Conservation (phyloP, 768 basidiomycete species). For the Kwoniella pini region DNA sequence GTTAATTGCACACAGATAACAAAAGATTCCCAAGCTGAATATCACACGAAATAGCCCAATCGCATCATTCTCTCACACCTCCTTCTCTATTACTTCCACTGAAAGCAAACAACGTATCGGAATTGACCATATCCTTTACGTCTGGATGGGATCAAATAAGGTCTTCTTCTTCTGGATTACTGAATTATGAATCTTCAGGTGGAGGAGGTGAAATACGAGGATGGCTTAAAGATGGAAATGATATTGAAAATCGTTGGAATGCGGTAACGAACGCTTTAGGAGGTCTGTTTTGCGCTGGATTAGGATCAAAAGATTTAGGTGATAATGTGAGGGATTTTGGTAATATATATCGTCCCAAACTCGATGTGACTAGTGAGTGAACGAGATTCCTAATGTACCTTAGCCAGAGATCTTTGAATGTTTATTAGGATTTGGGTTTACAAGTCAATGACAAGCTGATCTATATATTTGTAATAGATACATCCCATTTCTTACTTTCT, state of each 20-base stretch:
- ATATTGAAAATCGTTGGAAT: slow-evolving; percentile 61
- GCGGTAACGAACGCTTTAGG: slow-evolving; percentile 84
- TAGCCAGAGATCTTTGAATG: too few species aligned
- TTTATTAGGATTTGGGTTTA: too few species aligned
- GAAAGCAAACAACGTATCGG: slow-evolving; percentile 78
- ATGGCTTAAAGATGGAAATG: slow-evolving; percentile 72
- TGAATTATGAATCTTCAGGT: slow-evolving; percentile 68
- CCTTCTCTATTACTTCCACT: slow-evolving; percentile 83
- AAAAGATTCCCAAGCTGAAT: not conserved
- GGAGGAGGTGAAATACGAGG: slow-evolving; percentile 88
- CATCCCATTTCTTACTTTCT: slow-evolving; percentile 54
- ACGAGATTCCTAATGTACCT: too few species aligned
- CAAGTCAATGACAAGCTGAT: not conserved
- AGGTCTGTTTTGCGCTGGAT: slow-evolving; percentile 91
- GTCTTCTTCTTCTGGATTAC: slow-evolving; percentile 73
- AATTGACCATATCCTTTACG: slow-evolving; percentile 84
- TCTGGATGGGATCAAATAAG: slow-evolving; percentile 87
- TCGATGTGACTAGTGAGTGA: slow-evolving; percentile 18
- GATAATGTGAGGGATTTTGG: slow-evolving; percentile 40
- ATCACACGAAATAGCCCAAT: slow-evolving; percentile 7
- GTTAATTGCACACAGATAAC: too few species aligned
- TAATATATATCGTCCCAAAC: slow-evolving; percentile 32
- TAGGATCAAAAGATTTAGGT: slow-evolving; percentile 60
- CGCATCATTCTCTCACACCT: slow-evolving; percentile 85
- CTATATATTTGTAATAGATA: slow-evolving; percentile 11